Conservation (phyloP, 768 basidiomycete genomes). For the Boletus huronensis region DNA sequence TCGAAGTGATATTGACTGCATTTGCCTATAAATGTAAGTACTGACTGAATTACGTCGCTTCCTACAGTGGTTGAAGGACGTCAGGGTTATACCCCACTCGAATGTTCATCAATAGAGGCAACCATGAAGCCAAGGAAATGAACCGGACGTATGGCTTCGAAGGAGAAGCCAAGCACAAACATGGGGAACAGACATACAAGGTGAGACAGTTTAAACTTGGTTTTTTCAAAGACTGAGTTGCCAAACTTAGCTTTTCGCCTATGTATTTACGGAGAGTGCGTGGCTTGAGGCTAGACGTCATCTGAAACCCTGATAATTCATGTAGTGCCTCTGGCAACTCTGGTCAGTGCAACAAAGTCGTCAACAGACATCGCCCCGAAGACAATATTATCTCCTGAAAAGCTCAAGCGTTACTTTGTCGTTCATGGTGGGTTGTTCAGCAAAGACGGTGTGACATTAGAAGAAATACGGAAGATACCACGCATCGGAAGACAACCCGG, state of each 20-base stretch:
- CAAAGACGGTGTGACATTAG: constrained; percentile 90
- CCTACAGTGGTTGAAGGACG: constrained; percentile 10
- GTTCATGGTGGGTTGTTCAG: constrained; percentile 97
- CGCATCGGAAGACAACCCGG: constrained; percentile 90
- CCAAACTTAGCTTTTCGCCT: constrained; percentile 71
- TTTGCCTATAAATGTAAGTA: constrained; percentile 91
- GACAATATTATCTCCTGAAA: constrained; percentile 78
- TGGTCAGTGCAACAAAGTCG: constrained; percentile 68
- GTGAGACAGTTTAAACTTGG: constrained; percentile 32
- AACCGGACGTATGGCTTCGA: constrained; percentile 92
- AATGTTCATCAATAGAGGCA: constrained; percentile 94
- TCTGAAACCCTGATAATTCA: constrained; percentile 6
- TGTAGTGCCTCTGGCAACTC: constrained; percentile 84
- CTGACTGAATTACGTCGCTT: not conserved
- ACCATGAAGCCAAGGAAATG: constrained; percentile 98
- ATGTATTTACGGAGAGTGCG: constrained; percentile 88
- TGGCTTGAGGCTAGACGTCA: not conserved
- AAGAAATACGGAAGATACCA: constrained; percentile 85
- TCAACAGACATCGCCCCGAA: constrained; percentile 39
- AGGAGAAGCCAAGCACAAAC: constrained; percentile 95
- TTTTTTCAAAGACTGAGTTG: constrained; percentile 1
- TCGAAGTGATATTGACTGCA: constrained; percentile 88
- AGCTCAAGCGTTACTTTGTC: constrained; percentile 85
- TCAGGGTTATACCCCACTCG: constrained; percentile 86
- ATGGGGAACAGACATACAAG: constrained; percentile 94